Evolutionary conservation across 1,284 basidiomycete species (phyloP).

Genomic region (Vanrija sp.): DNA sequence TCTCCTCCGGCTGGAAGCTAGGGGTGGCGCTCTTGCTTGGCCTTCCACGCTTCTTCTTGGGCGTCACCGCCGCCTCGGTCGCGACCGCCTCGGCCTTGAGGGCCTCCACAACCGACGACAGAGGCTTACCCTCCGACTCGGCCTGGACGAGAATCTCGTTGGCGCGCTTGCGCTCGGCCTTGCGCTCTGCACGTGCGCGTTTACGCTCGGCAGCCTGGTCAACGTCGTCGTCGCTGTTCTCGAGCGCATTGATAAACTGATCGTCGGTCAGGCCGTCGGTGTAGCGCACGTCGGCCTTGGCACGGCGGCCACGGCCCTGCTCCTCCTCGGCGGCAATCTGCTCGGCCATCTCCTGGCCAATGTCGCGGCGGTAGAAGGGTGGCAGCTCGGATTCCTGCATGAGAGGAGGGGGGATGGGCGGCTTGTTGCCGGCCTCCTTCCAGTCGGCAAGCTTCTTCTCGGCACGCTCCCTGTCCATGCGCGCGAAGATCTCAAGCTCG

Average conservation of each 20-base stretch:
- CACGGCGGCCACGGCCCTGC: slow-evolving; percentile 79
- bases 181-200: slow-evolving; percentile 27
- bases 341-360: slow-evolving; percentile 49
- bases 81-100: slow-evolving; percentile 20
- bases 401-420: slow-evolving; percentile 70
- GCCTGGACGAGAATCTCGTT: slow-evolving; percentile 37
- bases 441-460: slow-evolving; percentile 66
- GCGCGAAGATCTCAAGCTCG: slow-evolving; percentile 72
- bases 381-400: slow-evolving; percentile 89
- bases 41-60: slow-evolving; percentile 41
- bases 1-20: slow-evolving; percentile 36
- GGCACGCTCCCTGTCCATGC: slow-evolving; percentile 80
- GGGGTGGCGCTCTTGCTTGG: slow-evolving; percentile 40
- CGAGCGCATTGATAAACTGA: slow-evolving; percentile 84
- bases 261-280: slow-evolving; percentile 93
- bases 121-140: slow-evolving; percentile 42
- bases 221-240: slow-evolving; percentile 71
- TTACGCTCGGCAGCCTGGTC: slow-evolving; percentile 55
- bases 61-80: slow-evolving; percentile 1
- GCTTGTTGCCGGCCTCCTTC: slow-evolving; percentile 71
- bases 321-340: slow-evolving; percentile 50
- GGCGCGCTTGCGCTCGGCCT: slow-evolving; percentile 37
- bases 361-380: slow-evolving; percentile 74
- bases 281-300: slow-evolving; percentile 80
- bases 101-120: slow-evolving; percentile 26